These are phyloP conservation scores for Pseudogymnoascus sp. DNA, from an alignment of 2,329 filamentous ascomycete species.

Conservation along the genomic window DNA sequence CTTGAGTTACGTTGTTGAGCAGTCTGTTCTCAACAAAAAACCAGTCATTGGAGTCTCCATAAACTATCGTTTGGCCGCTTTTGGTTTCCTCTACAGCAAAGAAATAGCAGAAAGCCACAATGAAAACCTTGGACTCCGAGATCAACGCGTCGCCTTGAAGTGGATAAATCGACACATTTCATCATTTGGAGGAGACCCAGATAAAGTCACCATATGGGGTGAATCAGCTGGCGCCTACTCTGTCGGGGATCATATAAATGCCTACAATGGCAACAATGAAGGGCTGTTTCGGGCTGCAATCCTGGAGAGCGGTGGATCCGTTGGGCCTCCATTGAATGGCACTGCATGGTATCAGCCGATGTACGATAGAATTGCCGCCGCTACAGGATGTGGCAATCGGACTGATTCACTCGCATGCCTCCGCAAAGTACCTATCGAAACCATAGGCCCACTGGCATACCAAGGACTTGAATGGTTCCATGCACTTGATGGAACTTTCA, in stretches of 20 bases:
- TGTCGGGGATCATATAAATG: slow-evolving; percentile 49
- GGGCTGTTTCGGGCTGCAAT: slow-evolving; percentile 49
- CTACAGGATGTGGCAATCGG: slow-evolving; percentile 25
- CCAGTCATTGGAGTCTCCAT: slow-evolving; percentile 46
- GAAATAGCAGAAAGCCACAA: slow-evolving; percentile 46
- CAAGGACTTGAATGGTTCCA: slow-evolving; percentile 38
- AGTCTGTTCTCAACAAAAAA: slow-evolving; percentile 32
- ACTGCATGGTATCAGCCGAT: slow-evolving; percentile 32
- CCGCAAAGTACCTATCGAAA: slow-evolving; percentile 21
- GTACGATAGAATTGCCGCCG: slow-evolving; percentile 33
- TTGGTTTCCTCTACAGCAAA: slow-evolving; percentile 60
- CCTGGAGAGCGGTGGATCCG: slow-evolving; percentile 43
- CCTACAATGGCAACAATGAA: slow-evolving; percentile 51
- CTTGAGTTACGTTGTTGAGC: slow-evolving; percentile 48
- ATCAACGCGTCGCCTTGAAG: slow-evolving; percentile 51
- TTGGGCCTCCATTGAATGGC: slow-evolving; percentile 22
- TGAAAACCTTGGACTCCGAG: slow-evolving; percentile 57
- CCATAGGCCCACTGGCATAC: slow-evolving; percentile 20
- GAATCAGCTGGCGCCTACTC: slow-evolving; percentile 39
- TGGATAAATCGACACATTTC: slow-evolving; percentile 55
- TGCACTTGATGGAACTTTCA: slow-evolving; percentile 23
- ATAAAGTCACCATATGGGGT: slow-evolving; percentile 40
- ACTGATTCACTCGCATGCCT: slow-evolving; percentile 25
- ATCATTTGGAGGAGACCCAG: slow-evolving; percentile 39
- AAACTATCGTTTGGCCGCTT: slow-evolving; percentile 56